Evolutionary conservation across 2,329 filamentous ascomycete genomes (phyloP), one percentile per base, ranked within the genome.

Genomic region (Teratosphaeria destructans): DNA sequence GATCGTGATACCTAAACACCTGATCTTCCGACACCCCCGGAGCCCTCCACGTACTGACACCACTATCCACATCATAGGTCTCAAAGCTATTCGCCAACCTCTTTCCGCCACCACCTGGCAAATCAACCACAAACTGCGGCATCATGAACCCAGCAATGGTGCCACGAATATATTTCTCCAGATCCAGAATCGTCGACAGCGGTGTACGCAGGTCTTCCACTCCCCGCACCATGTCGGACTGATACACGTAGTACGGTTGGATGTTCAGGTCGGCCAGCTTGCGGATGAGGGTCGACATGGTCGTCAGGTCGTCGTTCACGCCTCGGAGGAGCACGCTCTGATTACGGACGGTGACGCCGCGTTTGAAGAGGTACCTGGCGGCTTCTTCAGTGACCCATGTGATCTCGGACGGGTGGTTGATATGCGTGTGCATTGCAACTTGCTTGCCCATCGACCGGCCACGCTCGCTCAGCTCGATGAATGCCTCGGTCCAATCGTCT

Each of bases 221-320:
- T 53, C 79, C 81, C 32, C 75, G 71, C 8, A 85, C 82, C 79
- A 86, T 82, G 68, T 87, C 84, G 54, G 81, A 81, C 66, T 85
- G 83, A 69, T 86, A 87, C 57, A 87, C 79, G 65, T 87, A 87
- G 69, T 86, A 86, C 5, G 84, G 84, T 56, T 79, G 73, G 54
- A 86, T 79, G 52, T 80, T 81, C 61, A 82, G 81, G 62, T 82
- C 78, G 1, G 81, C 79, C 27, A 86, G 75, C 55, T 70, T 74
- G 35, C 78, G 75, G 47, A 86, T 82, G 49, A 86, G 73, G 3
- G 66, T 66, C 5, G 75, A 74, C 78, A 86, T 84, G 5, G 79
- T 82, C 1, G 72, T 70, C 5, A 78, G 66, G 55, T 78, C 72
- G 65, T 85, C 82, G 64, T 86, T 87, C 59, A 86, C 76, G 0